Evolutionary conservation across 257 asterid genomes (phyloP).

Genomic region (Primulina tabacum): DNA sequence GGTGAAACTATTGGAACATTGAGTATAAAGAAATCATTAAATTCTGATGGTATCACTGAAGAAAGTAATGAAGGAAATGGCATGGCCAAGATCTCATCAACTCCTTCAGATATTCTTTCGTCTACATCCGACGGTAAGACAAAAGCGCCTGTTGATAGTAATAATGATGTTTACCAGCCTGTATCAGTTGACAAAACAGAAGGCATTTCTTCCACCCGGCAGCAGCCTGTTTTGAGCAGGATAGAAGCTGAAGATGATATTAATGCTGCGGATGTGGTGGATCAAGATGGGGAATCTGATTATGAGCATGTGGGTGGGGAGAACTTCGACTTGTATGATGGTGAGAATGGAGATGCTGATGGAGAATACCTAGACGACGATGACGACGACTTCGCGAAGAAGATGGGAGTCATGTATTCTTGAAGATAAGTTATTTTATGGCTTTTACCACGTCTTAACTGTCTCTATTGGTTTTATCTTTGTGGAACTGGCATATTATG

Average conservation of each 20-base stretch:
- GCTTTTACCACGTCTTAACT: background rate
- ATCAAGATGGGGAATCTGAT: conserved; percentile 49
- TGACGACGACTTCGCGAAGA: conserved; percentile 74
- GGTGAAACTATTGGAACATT: conserved; percentile 34
- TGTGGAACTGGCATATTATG: background rate
- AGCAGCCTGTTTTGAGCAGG: conserved; percentile 26
- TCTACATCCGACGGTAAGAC: conserved; percentile 16
- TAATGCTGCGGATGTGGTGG: conserved; percentile 38
- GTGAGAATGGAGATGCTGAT: conserved; percentile 50
- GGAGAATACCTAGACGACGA: conserved; percentile 58
- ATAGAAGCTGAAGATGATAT: conserved; percentile 51
- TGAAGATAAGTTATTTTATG: conserved; percentile 16
- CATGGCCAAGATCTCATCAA: conserved; percentile 1
- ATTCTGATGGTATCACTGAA: conserved; percentile 20
- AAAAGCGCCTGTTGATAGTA: conserved; percentile 9
- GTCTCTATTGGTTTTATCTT: background rate
- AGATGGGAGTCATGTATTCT: conserved; percentile 79
- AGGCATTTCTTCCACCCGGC: conserved; percentile 15
- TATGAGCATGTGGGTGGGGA: conserved; percentile 67
- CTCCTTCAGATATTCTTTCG: background rate
- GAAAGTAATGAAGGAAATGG: conserved; percentile 29
- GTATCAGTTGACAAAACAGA: conserved; percentile 26
- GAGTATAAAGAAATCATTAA: conserved; percentile 15
- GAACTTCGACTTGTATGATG: conserved; percentile 51
- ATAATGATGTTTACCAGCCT: conserved; percentile 31